A percentile compares a stretch with the other conserved stretches of the same genome.
These are phyloP conservation scores for Domatiomyces globalis DNA, from an alignment of 2,329 filamentous ascomycete species.

Conservation along the genomic window DNA sequence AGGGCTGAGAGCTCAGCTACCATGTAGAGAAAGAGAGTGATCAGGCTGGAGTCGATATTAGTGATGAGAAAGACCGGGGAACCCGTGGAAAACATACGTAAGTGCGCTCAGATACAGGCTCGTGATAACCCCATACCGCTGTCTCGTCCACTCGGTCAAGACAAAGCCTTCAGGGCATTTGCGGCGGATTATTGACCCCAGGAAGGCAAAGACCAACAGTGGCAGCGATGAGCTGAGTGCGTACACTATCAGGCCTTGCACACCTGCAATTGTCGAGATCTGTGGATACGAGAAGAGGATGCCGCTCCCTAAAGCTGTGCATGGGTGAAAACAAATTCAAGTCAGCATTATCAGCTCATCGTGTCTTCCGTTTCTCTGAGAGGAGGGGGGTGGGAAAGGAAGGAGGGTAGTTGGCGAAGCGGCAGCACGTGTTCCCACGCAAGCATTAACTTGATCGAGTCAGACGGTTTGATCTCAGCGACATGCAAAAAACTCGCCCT, in stretches of 20 bases:
- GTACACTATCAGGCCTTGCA: conserved; percentile 67
- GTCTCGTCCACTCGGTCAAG: conserved; percentile 68
- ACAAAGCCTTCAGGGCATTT: conserved; percentile 77
- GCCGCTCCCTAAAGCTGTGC: conserved; percentile 62
- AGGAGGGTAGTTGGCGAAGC: conserved; percentile 43
- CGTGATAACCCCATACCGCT: conserved; percentile 56
- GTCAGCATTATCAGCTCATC: conserved; percentile 1
- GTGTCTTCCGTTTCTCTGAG: conserved; percentile 3
- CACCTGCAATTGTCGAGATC: conserved; percentile 61
- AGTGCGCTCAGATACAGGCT: conserved; percentile 63
- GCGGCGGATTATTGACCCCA: conserved; percentile 57
- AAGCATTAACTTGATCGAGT: conserved; percentile 99
- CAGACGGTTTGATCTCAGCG: conserved; percentile 92
- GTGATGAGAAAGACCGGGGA: background rate
- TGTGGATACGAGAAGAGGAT: conserved; percentile 74
- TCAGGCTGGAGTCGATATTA: conserved; percentile 33
- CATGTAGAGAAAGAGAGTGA: conserved; percentile 79
- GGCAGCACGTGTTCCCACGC: conserved; percentile 93
- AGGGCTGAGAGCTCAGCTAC: conserved; percentile 68
- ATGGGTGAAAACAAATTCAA: conserved; percentile 10
- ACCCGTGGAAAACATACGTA: conserved; percentile 34
- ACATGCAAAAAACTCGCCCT: conserved; percentile 32
- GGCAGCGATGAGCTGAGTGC: conserved; percentile 58
- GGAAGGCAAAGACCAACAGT: conserved; percentile 56
- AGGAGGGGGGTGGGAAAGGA: conserved; percentile 19